These are phyloP conservation scores for Aureobasidium melanogenum DNA, from an alignment of 2,329 filamentous ascomycete species.

Conservation along the genomic window DNA sequence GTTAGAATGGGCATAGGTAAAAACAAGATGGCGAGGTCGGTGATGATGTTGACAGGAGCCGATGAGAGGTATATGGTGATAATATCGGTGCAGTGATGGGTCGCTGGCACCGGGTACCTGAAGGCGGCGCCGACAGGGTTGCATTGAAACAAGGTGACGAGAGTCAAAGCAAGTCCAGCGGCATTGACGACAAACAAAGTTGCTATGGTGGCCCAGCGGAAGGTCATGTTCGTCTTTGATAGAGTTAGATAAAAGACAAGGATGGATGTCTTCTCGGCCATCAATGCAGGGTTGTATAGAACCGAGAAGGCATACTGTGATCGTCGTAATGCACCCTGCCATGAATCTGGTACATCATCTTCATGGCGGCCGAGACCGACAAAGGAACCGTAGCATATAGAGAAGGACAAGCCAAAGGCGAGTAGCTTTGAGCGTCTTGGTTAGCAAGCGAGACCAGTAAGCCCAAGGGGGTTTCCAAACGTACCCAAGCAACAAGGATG, in stretches of 20 bases:
- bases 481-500: constrained; percentile 69
- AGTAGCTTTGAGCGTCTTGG: constrained; percentile 25
- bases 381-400: constrained; percentile 54
- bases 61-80: constrained; percentile 61
- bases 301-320: constrained; percentile 53
- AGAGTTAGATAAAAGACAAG: constrained; percentile 82
- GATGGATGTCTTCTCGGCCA: constrained; percentile 89
- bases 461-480: constrained; percentile 10
- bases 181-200: constrained; percentile 70
- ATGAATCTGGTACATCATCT: constrained; percentile 43
- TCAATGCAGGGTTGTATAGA: constrained; percentile 71
- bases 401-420: constrained; percentile 57
- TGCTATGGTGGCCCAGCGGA: constrained; percentile 73
- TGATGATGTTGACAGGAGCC: constrained; percentile 84
- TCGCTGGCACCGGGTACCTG: constrained; percentile 32
- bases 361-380: constrained; percentile 64
- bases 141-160: constrained; percentile 85
- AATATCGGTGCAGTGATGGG: constrained; percentile 50
- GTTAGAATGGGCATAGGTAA: constrained; percentile 84
- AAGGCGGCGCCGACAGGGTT: constrained; percentile 64
- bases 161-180: constrained; percentile 68
- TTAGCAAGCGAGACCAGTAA: background rate
- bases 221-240: constrained; percentile 66
- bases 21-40: constrained; percentile 78
- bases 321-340: constrained; percentile 46